Conservation (phyloP, 805 yeast species). For the Starmerella sirachaensis region DNA sequence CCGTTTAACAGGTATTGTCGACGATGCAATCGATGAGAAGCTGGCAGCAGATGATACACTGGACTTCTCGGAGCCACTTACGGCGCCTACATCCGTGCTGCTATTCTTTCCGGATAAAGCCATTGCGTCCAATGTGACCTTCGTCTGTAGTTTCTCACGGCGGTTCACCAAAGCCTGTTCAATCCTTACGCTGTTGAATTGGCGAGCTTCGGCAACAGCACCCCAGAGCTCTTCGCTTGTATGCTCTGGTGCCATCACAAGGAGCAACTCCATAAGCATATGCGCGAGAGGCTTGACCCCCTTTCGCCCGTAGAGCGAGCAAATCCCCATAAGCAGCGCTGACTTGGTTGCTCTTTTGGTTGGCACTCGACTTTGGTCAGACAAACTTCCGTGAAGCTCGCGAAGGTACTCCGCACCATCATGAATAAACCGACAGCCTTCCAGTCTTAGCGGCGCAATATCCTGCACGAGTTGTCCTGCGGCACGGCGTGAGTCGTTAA, state of each 20-base stretch:
- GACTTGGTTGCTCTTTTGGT: conserved; percentile 9
- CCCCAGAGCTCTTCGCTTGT: conserved; percentile 11
- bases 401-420: conserved; percentile 22
- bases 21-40: too few relatives aligned
- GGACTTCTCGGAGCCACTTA: too few relatives aligned
- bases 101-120: too few relatives aligned
- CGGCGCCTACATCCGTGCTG: too few relatives aligned
- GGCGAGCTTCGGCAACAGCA: too few relatives aligned
- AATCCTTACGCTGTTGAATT: too few relatives aligned
- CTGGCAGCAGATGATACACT: too few relatives aligned
- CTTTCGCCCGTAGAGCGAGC: conserved; percentile 19
- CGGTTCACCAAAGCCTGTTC: too few relatives aligned
- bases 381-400: conserved; percentile 8
- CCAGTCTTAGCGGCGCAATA: conserved; percentile 10
- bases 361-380: conserved; percentile 7
- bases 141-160: too few relatives aligned
- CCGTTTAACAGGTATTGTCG: too few relatives aligned
- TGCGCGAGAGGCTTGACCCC: conserved; percentile 16
- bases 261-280: conserved; percentile 18
- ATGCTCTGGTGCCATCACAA: conserved; percentile 17
- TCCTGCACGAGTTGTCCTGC: not conserved
- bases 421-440: conserved; percentile 20
- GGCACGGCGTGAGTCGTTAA: not conserved
- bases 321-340: conserved; percentile 20
- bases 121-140: too few relatives aligned